phyloP scores from a whole-genome alignment of 2,329 filamentous ascomycete species.

The Helicocarpus griseus region DNA sequence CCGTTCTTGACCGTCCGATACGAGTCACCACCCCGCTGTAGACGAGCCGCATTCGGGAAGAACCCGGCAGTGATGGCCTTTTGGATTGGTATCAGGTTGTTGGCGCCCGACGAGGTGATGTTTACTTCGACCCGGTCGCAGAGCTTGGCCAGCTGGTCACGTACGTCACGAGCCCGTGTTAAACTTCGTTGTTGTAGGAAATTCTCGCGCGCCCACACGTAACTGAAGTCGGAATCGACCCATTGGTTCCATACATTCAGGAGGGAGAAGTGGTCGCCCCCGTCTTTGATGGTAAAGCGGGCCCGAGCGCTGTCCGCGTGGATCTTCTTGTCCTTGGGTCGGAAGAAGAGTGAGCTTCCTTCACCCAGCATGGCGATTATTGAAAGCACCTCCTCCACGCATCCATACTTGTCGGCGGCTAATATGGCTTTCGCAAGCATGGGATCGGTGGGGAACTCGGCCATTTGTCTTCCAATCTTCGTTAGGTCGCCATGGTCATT shows the following conservation, averaged over 20 bases:
- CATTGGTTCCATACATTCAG: slow-evolving; percentile 95
- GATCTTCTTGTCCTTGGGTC: slow-evolving; percentile 94
- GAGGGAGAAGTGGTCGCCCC: slow-evolving; percentile 79
- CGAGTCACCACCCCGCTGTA: slow-evolving; percentile 73
- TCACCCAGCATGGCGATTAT: slow-evolving; percentile 94
- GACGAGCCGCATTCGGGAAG: slow-evolving; percentile 80
- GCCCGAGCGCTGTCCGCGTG: slow-evolving; percentile 85
- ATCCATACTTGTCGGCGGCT: slow-evolving; percentile 80
- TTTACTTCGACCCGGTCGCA: slow-evolving; percentile 88
- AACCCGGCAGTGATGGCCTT: slow-evolving; percentile 86
- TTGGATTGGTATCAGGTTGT: slow-evolving; percentile 68
- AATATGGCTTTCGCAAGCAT: slow-evolving; percentile 86
- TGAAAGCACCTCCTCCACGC: slow-evolving; percentile 82
- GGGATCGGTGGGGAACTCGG: slow-evolving; percentile 85
- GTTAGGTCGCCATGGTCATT: slow-evolving; percentile 85
- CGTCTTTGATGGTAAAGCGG: slow-evolving; percentile 81
- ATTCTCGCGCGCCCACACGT: slow-evolving; percentile 83
- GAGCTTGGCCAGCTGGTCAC: slow-evolving; percentile 82
- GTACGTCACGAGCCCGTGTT: slow-evolving; percentile 78
- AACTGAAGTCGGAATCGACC: slow-evolving; percentile 82
- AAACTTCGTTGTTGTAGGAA: slow-evolving; percentile 88
- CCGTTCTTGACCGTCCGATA: slow-evolving; percentile 91
- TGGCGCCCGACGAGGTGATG: slow-evolving; percentile 55
- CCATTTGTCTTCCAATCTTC: slow-evolving; percentile 86
- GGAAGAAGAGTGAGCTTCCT: slow-evolving; percentile 80